phyloP scores from a whole-genome alignment of 441 rosid species.

The Erodium trifolium region DNA sequence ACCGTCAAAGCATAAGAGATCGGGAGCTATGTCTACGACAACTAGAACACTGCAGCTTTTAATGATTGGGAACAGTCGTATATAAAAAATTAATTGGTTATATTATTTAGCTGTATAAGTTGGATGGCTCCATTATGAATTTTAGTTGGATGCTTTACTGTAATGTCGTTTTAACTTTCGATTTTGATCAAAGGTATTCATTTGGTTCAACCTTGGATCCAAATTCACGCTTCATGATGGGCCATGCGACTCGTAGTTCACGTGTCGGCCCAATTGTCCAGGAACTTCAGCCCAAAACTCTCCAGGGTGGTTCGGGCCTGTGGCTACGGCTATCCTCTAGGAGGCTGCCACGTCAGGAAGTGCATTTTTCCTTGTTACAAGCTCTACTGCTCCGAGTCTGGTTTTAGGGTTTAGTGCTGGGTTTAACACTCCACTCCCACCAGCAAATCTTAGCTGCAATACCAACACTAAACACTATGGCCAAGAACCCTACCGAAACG shows the following conservation, averaged over 20 bases:
- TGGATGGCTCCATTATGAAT: no score
- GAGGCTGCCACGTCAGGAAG: not conserved
- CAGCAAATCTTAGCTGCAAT: not conserved
- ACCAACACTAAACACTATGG: not conserved
- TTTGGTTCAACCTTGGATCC: not conserved
- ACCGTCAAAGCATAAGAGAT: no score
- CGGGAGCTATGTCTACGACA: no score
- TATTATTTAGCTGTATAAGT: no score
- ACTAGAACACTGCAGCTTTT: no score
- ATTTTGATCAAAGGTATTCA: no score
- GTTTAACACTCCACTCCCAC: not conserved
- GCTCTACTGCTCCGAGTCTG: not conserved
- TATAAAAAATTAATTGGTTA: no score
- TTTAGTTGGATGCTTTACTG: no score
- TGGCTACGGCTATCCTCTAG: not conserved
- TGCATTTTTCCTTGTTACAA: not conserved
- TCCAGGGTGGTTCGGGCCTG: not conserved
- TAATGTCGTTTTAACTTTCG: no score
- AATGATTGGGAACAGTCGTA: no score
- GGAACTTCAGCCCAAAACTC: not conserved
- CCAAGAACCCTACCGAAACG: not conserved
- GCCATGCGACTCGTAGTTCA: not conserved
- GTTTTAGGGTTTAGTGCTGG: conserved; percentile 1
- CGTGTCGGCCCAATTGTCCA: not conserved
- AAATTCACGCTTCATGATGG: not conserved